Base-by-base conservation (phyloP, 768 basidiomycete genomes). In the Trametes coccinea region DNA sequence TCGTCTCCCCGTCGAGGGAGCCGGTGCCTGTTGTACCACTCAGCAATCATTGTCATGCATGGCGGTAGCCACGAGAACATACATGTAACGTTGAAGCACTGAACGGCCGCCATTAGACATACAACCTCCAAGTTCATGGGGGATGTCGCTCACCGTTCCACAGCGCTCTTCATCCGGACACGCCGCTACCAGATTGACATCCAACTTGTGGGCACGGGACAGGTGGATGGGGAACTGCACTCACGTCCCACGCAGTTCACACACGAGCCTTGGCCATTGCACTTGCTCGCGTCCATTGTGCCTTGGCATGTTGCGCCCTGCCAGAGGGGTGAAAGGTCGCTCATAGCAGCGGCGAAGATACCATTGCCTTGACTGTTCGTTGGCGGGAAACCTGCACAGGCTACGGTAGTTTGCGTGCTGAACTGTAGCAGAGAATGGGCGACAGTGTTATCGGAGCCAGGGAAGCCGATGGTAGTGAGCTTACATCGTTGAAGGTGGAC, bases 241-340 rank as follows among this genome's bases (percentile, higher is more conserved):
- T 47, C 39, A 73, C 71, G 73, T 53, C 73, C 72, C 49, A 66
- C 56, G 46, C 73, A 74, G 44, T 73, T 65, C 53, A 69, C 64
- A 57, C 73, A 74, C 5, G 54, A 60, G 4, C 72, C 72, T 22
- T 67, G 58, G 46, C 73, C 71, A 59, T 65, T 57, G 60, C 69
- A 68, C 40, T 70, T 67, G 53, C 63, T 60, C 37, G 67, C 70
- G 45, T 70, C 67, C 59, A 67, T 69, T 22, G 68, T 66, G 41
- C 74, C 74, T 27, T 67, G 55, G 60, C 73, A 74, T 29, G 50
- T 59, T 10, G 68, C 66, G 7, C 73, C 71, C 8, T 63, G 65
- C 73, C 74, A 75, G 3, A 75, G 66, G 8, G 73, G 73, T 14
- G 72, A 72, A 4, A 73, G 61, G 57, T 74, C 72, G 60, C 64